Evolutionary conservation across 495 filamentous ascomycete genomes (phyloP).

Genomic region (Ramalina intermedia): DNA sequence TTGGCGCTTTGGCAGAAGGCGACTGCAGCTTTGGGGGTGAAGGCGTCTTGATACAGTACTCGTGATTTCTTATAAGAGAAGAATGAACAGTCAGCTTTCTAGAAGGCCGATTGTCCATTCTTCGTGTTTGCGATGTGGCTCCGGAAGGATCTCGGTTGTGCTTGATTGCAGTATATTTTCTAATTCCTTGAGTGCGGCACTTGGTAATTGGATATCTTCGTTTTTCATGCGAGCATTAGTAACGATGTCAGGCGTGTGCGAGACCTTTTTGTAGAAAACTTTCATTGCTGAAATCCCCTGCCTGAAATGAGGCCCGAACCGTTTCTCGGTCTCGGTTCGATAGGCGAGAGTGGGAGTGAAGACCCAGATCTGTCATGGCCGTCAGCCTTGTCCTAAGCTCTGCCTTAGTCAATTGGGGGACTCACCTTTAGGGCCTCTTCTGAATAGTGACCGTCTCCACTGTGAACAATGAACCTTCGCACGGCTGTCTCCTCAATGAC

Average conservation of each 20-base stretch:
- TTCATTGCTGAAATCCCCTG: conserved; percentile 40
- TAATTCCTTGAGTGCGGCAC: conserved; percentile 30
- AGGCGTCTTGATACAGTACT: not conserved
- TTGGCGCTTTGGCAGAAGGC: conserved; percentile 41
- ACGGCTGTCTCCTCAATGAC: conserved; percentile 34
- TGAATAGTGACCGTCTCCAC: conserved; percentile 12
- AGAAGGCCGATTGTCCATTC: conserved; percentile 57
- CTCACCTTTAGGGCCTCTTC: conserved; percentile 29
- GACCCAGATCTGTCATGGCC: conserved; percentile 40
- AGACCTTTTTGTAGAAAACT: conserved; percentile 41
- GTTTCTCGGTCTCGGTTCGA: conserved; percentile 21
- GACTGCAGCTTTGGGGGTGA: conserved; percentile 22
- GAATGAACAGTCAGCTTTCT: conserved; percentile 21
- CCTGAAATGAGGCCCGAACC: conserved; percentile 11
- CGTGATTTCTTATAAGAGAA: not conserved
- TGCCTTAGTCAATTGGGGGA: conserved; percentile 25
- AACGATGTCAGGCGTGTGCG: conserved; percentile 38
- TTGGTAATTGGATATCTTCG: conserved; percentile 52
- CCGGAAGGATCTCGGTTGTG: conserved; percentile 36
- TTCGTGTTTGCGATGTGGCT: conserved; percentile 38
- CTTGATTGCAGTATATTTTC: conserved; percentile 29
- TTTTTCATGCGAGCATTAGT: conserved; percentile 38
- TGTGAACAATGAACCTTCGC: conserved; percentile 33
- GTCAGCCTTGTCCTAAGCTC: conserved; percentile 13
- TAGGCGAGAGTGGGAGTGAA: conserved; percentile 57